phyloP scores from a whole-genome alignment of 257 asterid genomes.

The Misopates orontium region DNA sequence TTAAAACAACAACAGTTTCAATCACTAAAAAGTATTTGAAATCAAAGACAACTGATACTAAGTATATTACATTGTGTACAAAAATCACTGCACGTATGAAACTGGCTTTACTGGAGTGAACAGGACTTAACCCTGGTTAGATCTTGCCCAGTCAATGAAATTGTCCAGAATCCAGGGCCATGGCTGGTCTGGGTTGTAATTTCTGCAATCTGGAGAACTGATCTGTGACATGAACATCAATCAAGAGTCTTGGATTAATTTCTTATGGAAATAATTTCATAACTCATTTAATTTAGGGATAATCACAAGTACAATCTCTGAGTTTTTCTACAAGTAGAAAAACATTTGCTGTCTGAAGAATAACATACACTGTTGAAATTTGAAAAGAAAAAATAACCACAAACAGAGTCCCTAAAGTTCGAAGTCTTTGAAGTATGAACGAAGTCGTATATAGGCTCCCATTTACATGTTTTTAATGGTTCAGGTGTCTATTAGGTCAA shows the following conservation, averaged over 20 bases:
- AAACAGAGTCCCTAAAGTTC: background rate
- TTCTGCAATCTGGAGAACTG: slow-evolving; percentile 45
- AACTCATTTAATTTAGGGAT: too few species aligned
- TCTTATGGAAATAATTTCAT: too few species aligned
- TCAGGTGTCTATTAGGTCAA: too few species aligned
- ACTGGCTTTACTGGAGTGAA: slow-evolving; percentile 13
- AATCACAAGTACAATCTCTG: background rate
- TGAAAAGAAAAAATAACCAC: too few species aligned
- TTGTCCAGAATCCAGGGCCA: slow-evolving; percentile 67
- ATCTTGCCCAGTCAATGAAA: slow-evolving; percentile 60
- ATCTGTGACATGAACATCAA: slow-evolving; percentile 39
- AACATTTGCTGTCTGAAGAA: too few species aligned
- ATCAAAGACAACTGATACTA: background rate
- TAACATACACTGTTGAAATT: background rate
- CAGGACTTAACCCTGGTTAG: slow-evolving; percentile 34
- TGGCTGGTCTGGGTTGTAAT: slow-evolving; percentile 53
- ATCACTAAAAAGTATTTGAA: slow-evolving; percentile 16
- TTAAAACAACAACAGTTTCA: slow-evolving; percentile 11
- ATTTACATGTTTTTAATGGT: too few species aligned
- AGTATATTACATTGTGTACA: slow-evolving; percentile 6
- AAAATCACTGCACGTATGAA: background rate
- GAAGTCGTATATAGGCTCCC: too few species aligned
- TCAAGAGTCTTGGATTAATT: background rate
- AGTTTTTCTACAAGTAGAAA: background rate
- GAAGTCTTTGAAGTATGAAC: too few species aligned